These are phyloP conservation scores for Kwoniella bestiolae DNA, from an alignment of 768 basidiomycete genomes.

Conservation along the genomic window DNA sequence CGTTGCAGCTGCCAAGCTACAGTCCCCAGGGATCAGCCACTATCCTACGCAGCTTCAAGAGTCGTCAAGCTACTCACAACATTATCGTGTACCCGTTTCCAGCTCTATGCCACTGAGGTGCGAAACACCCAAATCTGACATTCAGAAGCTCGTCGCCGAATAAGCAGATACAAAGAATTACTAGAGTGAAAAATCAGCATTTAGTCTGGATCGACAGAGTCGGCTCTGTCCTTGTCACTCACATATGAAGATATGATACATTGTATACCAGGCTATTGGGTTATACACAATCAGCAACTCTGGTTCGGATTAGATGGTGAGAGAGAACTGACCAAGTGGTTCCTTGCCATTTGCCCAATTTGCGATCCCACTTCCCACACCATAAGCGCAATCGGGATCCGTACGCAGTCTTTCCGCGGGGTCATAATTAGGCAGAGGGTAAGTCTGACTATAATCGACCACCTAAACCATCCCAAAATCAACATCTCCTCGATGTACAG, in stretches of 20 bases:
- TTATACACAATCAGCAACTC: constrained; percentile 6
- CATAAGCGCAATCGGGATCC: constrained; percentile 37
- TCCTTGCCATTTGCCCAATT: constrained; percentile 37
- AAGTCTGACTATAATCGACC: constrained; percentile 1
- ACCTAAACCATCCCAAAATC: neutral
- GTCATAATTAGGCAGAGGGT: neutral
- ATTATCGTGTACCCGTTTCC: constrained; percentile 48
- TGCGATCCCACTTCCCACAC: constrained; percentile 39
- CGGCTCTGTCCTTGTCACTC: constrained; percentile 6
- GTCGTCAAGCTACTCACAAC: constrained; percentile 29
- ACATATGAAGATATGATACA: constrained; percentile 38
- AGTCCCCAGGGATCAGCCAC: neutral
- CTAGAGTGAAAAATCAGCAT: too few relatives aligned
- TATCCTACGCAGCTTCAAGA: neutral
- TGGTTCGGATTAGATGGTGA: too few relatives aligned
- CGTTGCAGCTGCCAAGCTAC: constrained; percentile 29
- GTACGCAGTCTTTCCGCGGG: constrained; percentile 1
- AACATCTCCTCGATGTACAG: neutral
- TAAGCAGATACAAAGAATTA: constrained; percentile 37
- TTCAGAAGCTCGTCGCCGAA: constrained; percentile 43
- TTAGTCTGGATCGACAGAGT: too few relatives aligned
- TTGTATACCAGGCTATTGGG: constrained; percentile 36
- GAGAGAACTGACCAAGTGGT: constrained; percentile 32
- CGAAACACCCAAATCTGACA: constrained; percentile 43
- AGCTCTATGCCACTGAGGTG: constrained; percentile 43